Base-by-base conservation (phyloP, 495 filamentous ascomycete species). In the Penicillium flavigenum region DNA sequence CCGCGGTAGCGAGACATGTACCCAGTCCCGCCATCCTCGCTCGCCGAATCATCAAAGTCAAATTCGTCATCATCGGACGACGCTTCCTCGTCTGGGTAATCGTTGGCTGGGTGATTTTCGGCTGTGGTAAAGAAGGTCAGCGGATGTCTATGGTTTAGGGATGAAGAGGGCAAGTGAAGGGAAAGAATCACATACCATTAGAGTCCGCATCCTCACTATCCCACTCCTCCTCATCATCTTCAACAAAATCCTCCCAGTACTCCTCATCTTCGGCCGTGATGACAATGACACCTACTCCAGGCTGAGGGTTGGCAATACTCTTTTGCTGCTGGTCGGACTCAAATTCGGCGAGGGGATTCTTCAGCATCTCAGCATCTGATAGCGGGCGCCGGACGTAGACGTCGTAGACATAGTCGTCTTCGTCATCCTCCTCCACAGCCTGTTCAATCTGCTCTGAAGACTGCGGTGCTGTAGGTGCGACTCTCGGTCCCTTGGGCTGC, bases 41-140 rank as follows among this genome's bases (percentile, higher is more conserved):
- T 78, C 47, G 76, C 76, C 44, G 76, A 82, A 26, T 70, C 69
- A 47, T 80, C 76, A 43, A 74, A 69, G 59, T 82, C 80, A 56
- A 71, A 84, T 24, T 83, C 49, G 9, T 52, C 80, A 54, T 86
- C 83, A 48, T 85, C 82, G 19, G 79, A 81, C 11, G 62, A 80
- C 6, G 86, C 62, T 51, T 88, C 85, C 48, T 88, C 85, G 49
- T 88, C 85, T 0, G 85, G 85, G 59, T 88, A 88, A 56, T 88
- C 85, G 56, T 85, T 85, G 51, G 79, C 83, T 47, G 85, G 84
- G 63, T 81, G 84, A 59, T 84, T 81, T 61, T 88, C 85, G 16
- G 85, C 85, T 83, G n/a, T n/a, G 52, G 27, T 54, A 32, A 42
- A 63, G 56, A 38, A 24, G 14, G 42, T 47, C 31, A 51, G 41